Evolutionary conservation across 192 early-diverging fungal genomes (phyloP).

Genomic region (Coemansia sp.): DNA sequence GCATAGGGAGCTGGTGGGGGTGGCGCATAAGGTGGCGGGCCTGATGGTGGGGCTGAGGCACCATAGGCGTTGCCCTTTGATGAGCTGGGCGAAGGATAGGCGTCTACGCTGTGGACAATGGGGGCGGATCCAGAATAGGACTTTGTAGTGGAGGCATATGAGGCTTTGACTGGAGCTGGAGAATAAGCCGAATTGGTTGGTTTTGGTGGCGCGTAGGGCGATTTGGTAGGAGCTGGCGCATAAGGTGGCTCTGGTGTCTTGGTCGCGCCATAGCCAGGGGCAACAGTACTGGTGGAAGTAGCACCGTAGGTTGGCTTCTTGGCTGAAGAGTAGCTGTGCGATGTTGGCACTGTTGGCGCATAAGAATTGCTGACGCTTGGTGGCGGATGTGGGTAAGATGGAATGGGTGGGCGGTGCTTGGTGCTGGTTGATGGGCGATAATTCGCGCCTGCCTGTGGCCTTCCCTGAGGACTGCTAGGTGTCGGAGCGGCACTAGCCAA

Average conservation of each 20-base stretch:
- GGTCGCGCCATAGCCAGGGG: background rate
- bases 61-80: background rate
- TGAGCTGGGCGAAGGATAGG: background rate
- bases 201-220: background rate
- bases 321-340: background rate
- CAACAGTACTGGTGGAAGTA: slow-evolving; percentile 4
- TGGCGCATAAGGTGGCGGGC: background rate
- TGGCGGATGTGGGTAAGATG: slow-evolving; percentile 2
- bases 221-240: background rate
- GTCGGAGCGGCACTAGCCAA: slow-evolving; percentile 8
- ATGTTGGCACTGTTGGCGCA: background rate
- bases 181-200: background rate
- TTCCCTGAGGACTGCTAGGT: background rate
- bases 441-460: background rate
- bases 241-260: background rate
- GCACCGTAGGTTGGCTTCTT: background rate
- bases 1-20: background rate
- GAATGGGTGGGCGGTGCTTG: background rate
- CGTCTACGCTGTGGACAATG: background rate
- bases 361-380: background rate
- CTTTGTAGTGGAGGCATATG: background rate
- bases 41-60: background rate
- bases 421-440: background rate
- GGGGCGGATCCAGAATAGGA: background rate
- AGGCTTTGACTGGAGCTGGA: background rate